phyloP scores from a whole-genome alignment of 345 rosid genomes.

The Clausena lansium region DNA sequence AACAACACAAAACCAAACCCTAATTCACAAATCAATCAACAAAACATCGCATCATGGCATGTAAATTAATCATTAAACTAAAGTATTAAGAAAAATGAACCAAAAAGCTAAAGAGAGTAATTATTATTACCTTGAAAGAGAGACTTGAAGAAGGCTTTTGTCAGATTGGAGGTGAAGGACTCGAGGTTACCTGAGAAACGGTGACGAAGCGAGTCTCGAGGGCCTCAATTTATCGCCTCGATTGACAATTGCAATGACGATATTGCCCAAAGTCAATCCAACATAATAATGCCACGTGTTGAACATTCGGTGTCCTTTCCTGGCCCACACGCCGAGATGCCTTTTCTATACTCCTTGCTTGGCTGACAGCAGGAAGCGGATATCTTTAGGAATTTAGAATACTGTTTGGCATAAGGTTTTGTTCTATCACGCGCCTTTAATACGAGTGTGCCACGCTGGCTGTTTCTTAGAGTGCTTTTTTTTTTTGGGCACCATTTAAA shows the following conservation, averaged over 20 bases:
- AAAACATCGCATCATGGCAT: not conserved
- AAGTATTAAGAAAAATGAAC: too few relatives aligned
- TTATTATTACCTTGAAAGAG: not conserved
- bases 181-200: not conserved
- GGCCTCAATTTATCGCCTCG: not conserved
- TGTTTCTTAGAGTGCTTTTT: too few relatives aligned
- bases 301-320: not conserved
- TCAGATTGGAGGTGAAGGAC: not conserved
- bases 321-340: not conserved
- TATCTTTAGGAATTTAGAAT: not conserved
- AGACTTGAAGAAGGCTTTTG: not conserved
- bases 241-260: not conserved
- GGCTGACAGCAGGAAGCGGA: not conserved
- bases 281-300: not conserved
- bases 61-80: not conserved
- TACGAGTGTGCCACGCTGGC: not conserved
- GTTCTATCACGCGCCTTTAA: not conserved
- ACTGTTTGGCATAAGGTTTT: not conserved
- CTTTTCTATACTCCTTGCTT: not conserved
- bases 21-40: not conserved
- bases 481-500: too few relatives aligned
- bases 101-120: not conserved
- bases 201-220: accelerated
- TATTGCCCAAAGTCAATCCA: not conserved
- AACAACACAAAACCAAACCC: not conserved